These are phyloP conservation scores for Apophysomyces sp. DNA, from an alignment of 371 early-diverging fungal species.

Conservation along the genomic window DNA sequence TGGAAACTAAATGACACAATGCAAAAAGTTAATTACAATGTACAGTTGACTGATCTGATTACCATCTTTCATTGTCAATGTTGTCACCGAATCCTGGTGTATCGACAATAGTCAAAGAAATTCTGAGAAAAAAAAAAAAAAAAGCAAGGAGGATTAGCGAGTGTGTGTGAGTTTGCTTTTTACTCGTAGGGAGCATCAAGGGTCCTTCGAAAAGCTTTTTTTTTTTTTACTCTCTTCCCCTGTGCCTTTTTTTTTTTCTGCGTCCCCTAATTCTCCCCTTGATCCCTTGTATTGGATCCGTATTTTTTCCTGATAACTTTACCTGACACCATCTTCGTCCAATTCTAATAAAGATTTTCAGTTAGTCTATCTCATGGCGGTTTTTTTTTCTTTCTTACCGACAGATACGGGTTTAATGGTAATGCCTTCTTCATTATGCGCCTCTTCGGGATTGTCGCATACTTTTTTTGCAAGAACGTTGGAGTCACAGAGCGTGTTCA, in stretches of 20 bases:
- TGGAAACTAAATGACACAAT: slow-evolving; percentile 47
- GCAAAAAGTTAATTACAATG: neutral
- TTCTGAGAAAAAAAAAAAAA: slow-evolving; percentile 24
- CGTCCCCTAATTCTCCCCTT: neutral
- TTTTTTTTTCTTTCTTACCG: slow-evolving; percentile 35
- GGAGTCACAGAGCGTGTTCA: slow-evolving; percentile 95
- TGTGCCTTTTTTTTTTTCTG: slow-evolving; percentile 1
- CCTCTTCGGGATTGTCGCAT: slow-evolving; percentile 80
- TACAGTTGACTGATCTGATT: slow-evolving; percentile 7
- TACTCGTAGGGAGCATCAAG: neutral
- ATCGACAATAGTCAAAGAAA: slow-evolving; percentile 88
- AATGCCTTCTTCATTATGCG: slow-evolving; percentile 91
- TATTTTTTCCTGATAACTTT: slow-evolving; percentile 12
- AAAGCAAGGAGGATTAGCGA: neutral
- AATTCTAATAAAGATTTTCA: slow-evolving; percentile 61
- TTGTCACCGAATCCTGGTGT: slow-evolving; percentile 98
- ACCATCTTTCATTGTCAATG: slow-evolving; percentile 81
- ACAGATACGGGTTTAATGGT: slow-evolving; percentile 82
- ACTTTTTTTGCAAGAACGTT: slow-evolving; percentile 70
- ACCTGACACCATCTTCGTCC: slow-evolving; percentile 91
- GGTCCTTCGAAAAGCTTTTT: slow-evolving; percentile 1
- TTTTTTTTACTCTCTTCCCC: slow-evolving; percentile 4
- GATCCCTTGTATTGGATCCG: slow-evolving; percentile 3
- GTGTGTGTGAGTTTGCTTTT: neutral
- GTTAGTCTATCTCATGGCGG: neutral